Conservation (phyloP, 495 filamentous ascomycete species). For the Annulohypoxylon moriforme region DNA sequence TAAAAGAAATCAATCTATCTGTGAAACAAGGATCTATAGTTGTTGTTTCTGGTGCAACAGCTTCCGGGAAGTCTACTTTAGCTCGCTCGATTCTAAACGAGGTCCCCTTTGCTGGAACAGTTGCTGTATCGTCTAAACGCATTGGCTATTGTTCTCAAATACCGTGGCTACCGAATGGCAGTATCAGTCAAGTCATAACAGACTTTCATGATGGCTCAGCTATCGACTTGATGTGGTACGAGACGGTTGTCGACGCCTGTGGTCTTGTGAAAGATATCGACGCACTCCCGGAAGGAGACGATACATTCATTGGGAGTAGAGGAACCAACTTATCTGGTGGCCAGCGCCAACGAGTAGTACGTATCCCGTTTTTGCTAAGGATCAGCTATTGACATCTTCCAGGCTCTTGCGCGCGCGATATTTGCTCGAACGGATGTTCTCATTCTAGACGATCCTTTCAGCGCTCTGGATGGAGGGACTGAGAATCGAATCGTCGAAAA, state of each 20-base stretch:
- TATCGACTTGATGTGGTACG: constrained; percentile 63
- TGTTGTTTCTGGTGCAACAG: constrained; percentile 52
- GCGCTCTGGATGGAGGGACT: constrained; percentile 50
- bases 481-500: constrained; percentile 47
- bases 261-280: constrained; percentile 67
- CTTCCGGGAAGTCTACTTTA: constrained; percentile 55
- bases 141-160: constrained; percentile 50
- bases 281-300: constrained; percentile 66
- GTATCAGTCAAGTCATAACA: constrained; percentile 54
- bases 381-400: background rate
- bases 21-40: constrained; percentile 37
- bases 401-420: constrained; percentile 56
- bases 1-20: constrained; percentile 35
- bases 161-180: constrained; percentile 55
- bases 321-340: constrained; percentile 75
- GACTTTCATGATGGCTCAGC: constrained; percentile 32
- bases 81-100: constrained; percentile 52
- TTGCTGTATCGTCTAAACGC: constrained; percentile 22
- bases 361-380: constrained; percentile 6
- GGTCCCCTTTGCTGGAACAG: constrained; percentile 48
- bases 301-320: constrained; percentile 69
- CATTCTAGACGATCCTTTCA: constrained; percentile 53
- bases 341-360: constrained; percentile 69
- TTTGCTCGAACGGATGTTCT: constrained; percentile 46
- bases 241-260: constrained; percentile 67